Evolutionary conservation across 805 yeast species (phyloP).

Genomic region (Barnettozyma vustinii): DNA sequence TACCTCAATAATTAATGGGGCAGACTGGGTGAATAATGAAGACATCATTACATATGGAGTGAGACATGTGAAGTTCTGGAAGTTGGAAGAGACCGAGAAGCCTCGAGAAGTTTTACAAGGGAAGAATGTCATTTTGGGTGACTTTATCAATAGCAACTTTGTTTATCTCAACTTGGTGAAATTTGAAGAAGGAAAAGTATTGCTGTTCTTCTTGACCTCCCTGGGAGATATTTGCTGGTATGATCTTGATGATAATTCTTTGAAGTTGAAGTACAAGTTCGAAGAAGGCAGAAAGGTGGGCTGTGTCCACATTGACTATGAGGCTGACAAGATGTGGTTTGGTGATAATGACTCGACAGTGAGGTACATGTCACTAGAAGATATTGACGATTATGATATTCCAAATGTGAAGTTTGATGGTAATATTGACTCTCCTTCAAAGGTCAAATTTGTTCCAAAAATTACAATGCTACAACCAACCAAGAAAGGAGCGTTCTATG

Average conservation of each 20-base stretch:
- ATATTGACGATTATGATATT: slow-evolving; percentile 24
- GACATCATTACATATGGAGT: slow-evolving; percentile 53
- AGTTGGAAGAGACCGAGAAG: slow-evolving; percentile 29
- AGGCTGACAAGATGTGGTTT: slow-evolving; percentile 27
- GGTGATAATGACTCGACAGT: slow-evolving; percentile 14
- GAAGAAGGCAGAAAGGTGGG: slow-evolving; percentile 14
- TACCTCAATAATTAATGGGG: slow-evolving; percentile 49
- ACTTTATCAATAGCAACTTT: slow-evolving; percentile 44
- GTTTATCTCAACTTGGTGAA: slow-evolving; percentile 28
- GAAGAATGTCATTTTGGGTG: slow-evolving; percentile 52
- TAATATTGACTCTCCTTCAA: slow-evolving; percentile 28
- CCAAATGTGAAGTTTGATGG: slow-evolving; percentile 24
- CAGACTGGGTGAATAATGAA: slow-evolving; percentile 46
- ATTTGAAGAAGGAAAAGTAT: slow-evolving; percentile 15
- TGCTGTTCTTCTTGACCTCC: slow-evolving; percentile 22
- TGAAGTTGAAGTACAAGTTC: slow-evolving; percentile 14
- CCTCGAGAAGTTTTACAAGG: slow-evolving; percentile 42
- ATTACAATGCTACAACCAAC: slow-evolving; percentile 23
- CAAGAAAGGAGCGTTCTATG: slow-evolving; percentile 26
- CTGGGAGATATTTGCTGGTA: slow-evolving; percentile 23
- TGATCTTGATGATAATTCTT: slow-evolving; percentile 11
- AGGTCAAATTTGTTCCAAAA: slow-evolving; percentile 19
- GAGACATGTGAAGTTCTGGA: slow-evolving; percentile 61
- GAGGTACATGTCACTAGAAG: slow-evolving; percentile 14
- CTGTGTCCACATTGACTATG: slow-evolving; percentile 16